Evolutionary conservation across 2,329 filamentous ascomycete species (phyloP), one percentile per base, ranked within the genome.

Genomic region (Aspergillus fijiensis): DNA sequence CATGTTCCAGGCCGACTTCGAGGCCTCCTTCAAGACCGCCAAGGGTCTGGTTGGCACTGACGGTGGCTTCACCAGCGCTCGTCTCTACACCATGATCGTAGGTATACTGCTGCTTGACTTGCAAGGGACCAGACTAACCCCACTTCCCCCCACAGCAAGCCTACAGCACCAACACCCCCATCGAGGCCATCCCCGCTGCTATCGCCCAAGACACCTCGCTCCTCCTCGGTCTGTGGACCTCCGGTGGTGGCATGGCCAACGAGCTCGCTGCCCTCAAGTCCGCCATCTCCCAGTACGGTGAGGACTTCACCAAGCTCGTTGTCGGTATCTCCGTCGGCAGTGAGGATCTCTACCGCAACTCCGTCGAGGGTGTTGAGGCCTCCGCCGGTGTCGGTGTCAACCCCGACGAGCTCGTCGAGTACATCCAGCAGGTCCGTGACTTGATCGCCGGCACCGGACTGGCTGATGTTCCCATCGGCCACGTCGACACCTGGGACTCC

Each of bases 401-500:
- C 52, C 89, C 91, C 5, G 78, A 81, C 45, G 81, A 80, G 11
- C 79, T 96, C 45, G 83, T 86, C 69, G 75, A 78, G 60, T 95
- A 92, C 78, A 91, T 96, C 80, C 76, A 82, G 60, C 80, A 89
- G 72, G 87, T 90, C 61, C 86, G 87, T 63, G 75, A 80, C 29
- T 81, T 85, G 62, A 85, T 96, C 70, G 71, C 83, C 29, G 85
- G 84, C 61, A 92, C 90, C 14, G 72, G 78, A 52, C 78, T 82
- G 49, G 68, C 65, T 42, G 77, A 77, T 25, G 83, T 80, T 50
- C 81, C 85, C 19, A 81, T 96, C 61, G 92, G 92, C 55, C 92
- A 96, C 77, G 92, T 96, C 72, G 92, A 96, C 73, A 96, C 92
- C 55, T 96, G 91, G 91, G 92, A 88, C 39, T 86, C 85, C 55